Percentiles rank a stretch among this genome's conserved stretches.
These are phyloP conservation scores for Malus asiatica DNA, from an alignment of 306 rosid species.

Conservation along the genomic window DNA sequence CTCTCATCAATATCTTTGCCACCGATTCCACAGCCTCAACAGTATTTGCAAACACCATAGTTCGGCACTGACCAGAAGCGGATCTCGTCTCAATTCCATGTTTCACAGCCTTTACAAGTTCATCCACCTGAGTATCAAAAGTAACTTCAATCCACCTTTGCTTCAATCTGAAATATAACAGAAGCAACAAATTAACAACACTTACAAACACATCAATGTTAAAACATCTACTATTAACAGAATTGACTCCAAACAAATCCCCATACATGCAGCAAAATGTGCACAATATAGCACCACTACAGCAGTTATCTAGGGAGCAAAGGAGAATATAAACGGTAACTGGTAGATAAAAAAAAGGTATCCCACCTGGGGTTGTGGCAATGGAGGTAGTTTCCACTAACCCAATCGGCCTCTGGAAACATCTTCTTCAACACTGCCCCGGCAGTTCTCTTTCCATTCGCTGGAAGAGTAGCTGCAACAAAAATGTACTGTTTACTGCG, in stretches of 20 bases:
- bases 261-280: not conserved
- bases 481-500: constrained; percentile 90
- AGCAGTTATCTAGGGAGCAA: constrained; percentile 12
- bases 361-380: constrained; percentile 86
- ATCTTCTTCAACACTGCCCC: constrained; percentile 67
- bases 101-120: constrained; percentile 70
- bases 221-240: not conserved
- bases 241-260: not conserved
- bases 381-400: constrained; percentile 86
- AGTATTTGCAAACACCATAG: constrained; percentile 86
- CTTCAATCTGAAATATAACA: constrained; percentile 51
- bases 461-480: constrained; percentile 96
- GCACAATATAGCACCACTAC: not conserved
- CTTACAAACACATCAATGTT: not conserved
- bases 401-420: constrained; percentile 88
- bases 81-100: constrained; percentile 40
- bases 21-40: constrained; percentile 94
- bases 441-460: constrained; percentile 92
- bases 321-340: not conserved
- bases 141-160: constrained; percentile 90
- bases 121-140: constrained; percentile 67
- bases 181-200: not conserved
- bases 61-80: constrained; percentile 42
- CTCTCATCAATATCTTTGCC: constrained; percentile 46
- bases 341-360: not conserved